Evolutionary conservation across 441 rosid genomes (phyloP).

Genomic region (Macaranga tanarius): DNA sequence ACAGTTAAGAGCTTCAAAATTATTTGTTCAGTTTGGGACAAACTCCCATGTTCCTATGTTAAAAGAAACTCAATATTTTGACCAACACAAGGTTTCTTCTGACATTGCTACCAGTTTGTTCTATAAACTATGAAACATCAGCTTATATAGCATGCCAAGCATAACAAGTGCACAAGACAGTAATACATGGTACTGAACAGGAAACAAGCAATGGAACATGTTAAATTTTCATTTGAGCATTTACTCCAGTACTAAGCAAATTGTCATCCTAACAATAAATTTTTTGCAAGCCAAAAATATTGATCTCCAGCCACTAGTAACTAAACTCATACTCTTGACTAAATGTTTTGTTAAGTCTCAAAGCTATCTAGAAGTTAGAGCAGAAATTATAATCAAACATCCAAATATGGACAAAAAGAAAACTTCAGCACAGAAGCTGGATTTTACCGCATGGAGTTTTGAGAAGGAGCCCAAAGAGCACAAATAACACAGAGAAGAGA

Average conservation of each 20-base stretch:
- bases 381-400: neutral
- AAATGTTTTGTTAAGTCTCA: neutral
- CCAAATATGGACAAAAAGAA: neutral
- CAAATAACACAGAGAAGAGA: slow-evolving; percentile 76
- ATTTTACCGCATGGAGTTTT: slow-evolving; percentile 71
- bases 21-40: neutral
- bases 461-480: slow-evolving; percentile 93
- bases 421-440: slow-evolving; percentile 4
- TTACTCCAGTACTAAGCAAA: slow-evolving; percentile 4
- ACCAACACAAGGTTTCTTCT: neutral
- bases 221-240: no score
- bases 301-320: neutral
- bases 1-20: neutral
- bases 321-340: neutral
- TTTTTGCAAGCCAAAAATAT: neutral
- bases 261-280: neutral
- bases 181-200: no score
- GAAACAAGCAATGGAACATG: no score
- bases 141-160: no score
- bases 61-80: neutral
- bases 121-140: no score
- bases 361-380: neutral
- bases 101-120: neutral
- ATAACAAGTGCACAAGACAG: no score
- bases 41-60: neutral